Base-by-base conservation (phyloP, 2,329 filamentous ascomycete genomes). In the Chaetomiaceae sp. region DNA sequence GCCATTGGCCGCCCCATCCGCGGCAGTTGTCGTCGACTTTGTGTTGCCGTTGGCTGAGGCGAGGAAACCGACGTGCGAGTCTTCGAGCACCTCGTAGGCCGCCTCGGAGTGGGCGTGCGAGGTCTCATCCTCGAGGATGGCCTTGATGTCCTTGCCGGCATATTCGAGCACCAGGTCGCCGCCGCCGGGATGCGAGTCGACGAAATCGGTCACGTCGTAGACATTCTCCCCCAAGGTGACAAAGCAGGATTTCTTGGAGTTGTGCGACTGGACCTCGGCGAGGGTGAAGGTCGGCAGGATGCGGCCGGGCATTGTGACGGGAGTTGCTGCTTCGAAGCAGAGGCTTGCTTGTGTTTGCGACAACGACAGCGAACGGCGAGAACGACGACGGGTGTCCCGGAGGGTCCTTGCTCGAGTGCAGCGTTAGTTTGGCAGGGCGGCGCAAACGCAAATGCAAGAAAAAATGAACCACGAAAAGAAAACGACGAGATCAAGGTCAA, bases 41-140 rank as follows among this genome's bases (percentile, higher is more conserved):
- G 62, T 66, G 52, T 66, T 58, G 19, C 56, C 63, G 20, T 67
- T 61, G 25, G 62, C 76, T 2, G 78, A 78, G 5, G 78, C 76
- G 30, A 96, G 73, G 63, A 95, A 95, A 14, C 89, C 93, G 54
- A 97, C 77, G 14, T 92, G 77, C 40, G 82, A 86, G 35, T 97
- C 93, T 40, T 95, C 88, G 21, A 99, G 77, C 13, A 97, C 87
- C 62, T 97, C 92, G 70, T 96, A 99, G n/a, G 93, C 93, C 2
- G 90, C 79, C 55, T 97, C 91, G 42, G 87, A 89, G 68, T 99
- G 93, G 38, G 76, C 72, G 65, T 99, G 93, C 30, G 91, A 96
- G 38, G 80, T 72, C 55, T 84, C 77, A 64, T 99, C 91, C 65
- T 86, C 83, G 70, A 99, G 75, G 53, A 96, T 95, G 3, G 83